Evolutionary conservation across 257 asterid species (phyloP).

Genomic region (Solanum raphanifolium): DNA sequence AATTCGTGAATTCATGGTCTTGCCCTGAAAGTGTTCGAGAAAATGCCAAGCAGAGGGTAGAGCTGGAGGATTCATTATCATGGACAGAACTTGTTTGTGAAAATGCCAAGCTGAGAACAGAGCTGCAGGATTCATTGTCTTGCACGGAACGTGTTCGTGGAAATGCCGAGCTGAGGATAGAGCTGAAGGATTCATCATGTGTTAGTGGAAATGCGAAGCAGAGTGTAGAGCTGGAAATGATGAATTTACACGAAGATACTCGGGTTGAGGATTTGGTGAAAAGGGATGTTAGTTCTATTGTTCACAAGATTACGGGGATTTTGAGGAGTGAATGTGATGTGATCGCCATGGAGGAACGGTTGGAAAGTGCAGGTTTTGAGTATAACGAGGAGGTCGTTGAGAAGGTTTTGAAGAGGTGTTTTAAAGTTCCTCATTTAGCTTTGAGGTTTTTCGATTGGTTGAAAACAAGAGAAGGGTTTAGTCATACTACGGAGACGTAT

Average conservation of each 20-base stretch:
- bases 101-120: conserved; percentile 47
- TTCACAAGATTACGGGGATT: conserved; percentile 53
- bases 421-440: conserved; percentile 69
- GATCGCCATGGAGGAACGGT: conserved; percentile 48
- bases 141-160: conserved; percentile 28
- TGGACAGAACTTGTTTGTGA: conserved; percentile 30
- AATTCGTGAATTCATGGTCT: background rate
- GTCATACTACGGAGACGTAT: conserved; percentile 39
- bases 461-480: conserved; percentile 36
- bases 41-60: conserved; percentile 34
- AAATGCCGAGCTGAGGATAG: conserved; percentile 36
- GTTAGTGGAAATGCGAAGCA: conserved; percentile 52
- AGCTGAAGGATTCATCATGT: background rate
- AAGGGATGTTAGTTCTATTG: conserved; percentile 50
- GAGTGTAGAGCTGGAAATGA: conserved; percentile 6
- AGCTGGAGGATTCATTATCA: background rate
- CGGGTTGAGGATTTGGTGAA: conserved; percentile 5
- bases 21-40: conserved; percentile 26
- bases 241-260: background rate
- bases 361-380: conserved; percentile 33
- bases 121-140: background rate
- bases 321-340: conserved; percentile 35
- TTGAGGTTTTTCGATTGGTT: conserved; percentile 73
- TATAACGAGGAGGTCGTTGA: conserved; percentile 51
- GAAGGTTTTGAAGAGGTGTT: conserved; percentile 74